A percentile compares a stretch with the other conserved stretches of the same genome.
These are phyloP conservation scores for Candida parachauliodes DNA, from an alignment of 805 yeast genomes.

Conservation along the genomic window DNA sequence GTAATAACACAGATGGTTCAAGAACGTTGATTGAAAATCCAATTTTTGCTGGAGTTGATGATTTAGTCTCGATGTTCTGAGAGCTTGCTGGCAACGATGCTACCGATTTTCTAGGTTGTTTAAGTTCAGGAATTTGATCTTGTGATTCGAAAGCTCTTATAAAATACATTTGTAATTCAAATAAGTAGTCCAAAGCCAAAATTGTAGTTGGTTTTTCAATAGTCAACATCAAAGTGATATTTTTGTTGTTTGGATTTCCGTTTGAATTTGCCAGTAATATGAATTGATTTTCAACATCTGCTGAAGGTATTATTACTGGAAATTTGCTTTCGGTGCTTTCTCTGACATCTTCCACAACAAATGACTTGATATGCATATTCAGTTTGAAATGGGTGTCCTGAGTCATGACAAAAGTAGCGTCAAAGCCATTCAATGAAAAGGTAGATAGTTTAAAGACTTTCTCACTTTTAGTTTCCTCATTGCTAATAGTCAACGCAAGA, in stretches of 20 bases:
- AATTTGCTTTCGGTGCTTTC: conserved; percentile 61
- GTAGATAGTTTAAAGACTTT: conserved; percentile 24
- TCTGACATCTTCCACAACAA: conserved; percentile 76
- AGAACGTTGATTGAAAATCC: conserved; percentile 66
- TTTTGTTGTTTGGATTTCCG: conserved; percentile 34
- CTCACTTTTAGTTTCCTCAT: conserved; percentile 35
- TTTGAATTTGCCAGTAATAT: conserved; percentile 49
- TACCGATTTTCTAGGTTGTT: conserved; percentile 5
- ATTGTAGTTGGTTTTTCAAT: conserved; percentile 79
- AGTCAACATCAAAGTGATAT: conserved; percentile 51
- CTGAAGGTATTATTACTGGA: conserved; percentile 73
- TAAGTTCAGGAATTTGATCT: conserved; percentile 1
- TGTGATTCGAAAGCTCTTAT: conserved; percentile 43
- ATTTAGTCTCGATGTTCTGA: not conserved
- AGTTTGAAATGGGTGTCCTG: conserved; percentile 56
- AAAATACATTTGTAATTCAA: conserved; percentile 67
- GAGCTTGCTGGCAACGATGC: not conserved
- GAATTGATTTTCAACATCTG: conserved; percentile 67
- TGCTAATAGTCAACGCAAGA: conserved; percentile 58
- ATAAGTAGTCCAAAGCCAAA: conserved; percentile 79
- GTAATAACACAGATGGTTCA: conserved; percentile 70
- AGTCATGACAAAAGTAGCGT: conserved; percentile 47
- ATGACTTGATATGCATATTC: conserved; percentile 63
- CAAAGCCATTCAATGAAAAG: conserved; percentile 55
- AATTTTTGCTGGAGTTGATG: conserved; percentile 17